phyloP scores from a whole-genome alignment of 768 basidiomycete species.

The Auriscalpium microsporum region DNA sequence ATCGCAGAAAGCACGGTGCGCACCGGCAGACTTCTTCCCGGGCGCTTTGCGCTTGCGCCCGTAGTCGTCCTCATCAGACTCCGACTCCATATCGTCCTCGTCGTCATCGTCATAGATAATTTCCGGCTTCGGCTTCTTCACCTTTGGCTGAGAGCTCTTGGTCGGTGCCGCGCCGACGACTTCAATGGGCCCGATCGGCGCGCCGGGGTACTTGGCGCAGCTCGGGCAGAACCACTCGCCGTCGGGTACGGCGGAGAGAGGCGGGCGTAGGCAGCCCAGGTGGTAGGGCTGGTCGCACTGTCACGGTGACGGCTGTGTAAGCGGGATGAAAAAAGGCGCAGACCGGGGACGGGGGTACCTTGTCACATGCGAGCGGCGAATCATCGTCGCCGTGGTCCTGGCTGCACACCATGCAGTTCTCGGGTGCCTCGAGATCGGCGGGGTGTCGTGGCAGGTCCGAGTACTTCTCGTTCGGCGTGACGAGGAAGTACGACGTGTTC shows the following conservation, averaged over 20 bases:
- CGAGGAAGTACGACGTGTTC: constrained; percentile 80
- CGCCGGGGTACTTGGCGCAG: constrained; percentile 54
- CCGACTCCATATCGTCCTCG: constrained; percentile 13
- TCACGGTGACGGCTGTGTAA: constrained; percentile 1
- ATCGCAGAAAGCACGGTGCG: constrained; percentile 5
- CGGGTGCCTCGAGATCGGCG: constrained; percentile 55
- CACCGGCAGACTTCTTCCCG: constrained; percentile 30
- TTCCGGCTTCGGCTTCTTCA: constrained; percentile 4
- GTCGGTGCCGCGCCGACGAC: constrained; percentile 9
- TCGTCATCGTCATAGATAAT: constrained; percentile 17
- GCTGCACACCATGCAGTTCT: constrained; percentile 63
- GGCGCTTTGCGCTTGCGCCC: constrained; percentile 40
- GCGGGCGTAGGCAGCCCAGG: constrained; percentile 70
- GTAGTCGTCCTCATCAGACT: constrained; percentile 10
- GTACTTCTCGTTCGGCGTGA: constrained; percentile 62
- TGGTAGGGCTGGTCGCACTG: constrained; percentile 92
- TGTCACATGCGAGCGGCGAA: constrained; percentile 81
- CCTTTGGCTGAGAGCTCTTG: constrained; percentile 1
- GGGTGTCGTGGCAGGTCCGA: constrained; percentile 80
- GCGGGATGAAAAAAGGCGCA: neutral
- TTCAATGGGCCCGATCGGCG: constrained; percentile 22
- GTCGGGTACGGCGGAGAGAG: constrained; percentile 67
- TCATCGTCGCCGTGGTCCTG: constrained; percentile 67
- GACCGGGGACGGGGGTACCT: constrained; percentile 37
- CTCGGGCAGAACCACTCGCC: constrained; percentile 91